Conservation (phyloP, 1,284 basidiomycete genomes). For the Fistulina hepatica region DNA sequence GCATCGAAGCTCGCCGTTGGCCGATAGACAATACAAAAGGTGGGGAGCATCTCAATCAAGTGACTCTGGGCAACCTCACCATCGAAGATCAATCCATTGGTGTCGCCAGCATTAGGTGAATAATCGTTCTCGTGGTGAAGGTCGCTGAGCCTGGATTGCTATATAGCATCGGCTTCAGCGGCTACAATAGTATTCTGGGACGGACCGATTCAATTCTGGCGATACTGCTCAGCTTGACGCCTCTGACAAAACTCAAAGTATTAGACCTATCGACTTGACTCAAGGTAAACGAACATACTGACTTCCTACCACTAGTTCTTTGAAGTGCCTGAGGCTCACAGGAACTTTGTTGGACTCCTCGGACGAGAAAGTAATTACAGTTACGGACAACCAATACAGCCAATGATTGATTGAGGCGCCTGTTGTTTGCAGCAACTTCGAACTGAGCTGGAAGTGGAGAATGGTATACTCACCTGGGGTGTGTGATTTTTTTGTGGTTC, state of each 20-base stretch:
- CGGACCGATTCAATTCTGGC: too few relatives aligned
- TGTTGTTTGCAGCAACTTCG: slow-evolving; percentile 37
- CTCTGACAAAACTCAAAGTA: slow-evolving; percentile 28
- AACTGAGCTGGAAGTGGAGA: slow-evolving; percentile 21
- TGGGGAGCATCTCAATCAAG: slow-evolving; percentile 35
- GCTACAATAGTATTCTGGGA: slow-evolving; percentile 42
- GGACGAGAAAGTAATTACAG: slow-evolving; percentile 26
- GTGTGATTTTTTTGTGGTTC: slow-evolving; percentile 44
- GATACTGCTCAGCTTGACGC: slow-evolving; percentile 29
- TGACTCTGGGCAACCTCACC: slow-evolving; percentile 34
- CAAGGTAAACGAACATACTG: slow-evolving; percentile 14
- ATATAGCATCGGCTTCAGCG: slow-evolving; percentile 14
- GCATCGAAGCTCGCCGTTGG: too few relatives aligned
- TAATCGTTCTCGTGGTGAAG: too few relatives aligned
- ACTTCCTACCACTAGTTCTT: not conserved
- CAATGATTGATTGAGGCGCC: slow-evolving; percentile 26
- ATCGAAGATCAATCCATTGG: slow-evolving; percentile 42
- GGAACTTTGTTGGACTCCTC: slow-evolving; percentile 17
- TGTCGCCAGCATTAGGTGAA: slow-evolving; percentile 34
- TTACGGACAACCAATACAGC: slow-evolving; percentile 36
- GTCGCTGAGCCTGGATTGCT: too few relatives aligned
- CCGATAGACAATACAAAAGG: too few relatives aligned
- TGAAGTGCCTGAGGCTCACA: not conserved
- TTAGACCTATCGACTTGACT: slow-evolving; percentile 38
- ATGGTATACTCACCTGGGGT: slow-evolving; percentile 40